phyloP scores from a whole-genome alignment of 768 basidiomycete species.

The Tubosaeta sp. region DNA sequence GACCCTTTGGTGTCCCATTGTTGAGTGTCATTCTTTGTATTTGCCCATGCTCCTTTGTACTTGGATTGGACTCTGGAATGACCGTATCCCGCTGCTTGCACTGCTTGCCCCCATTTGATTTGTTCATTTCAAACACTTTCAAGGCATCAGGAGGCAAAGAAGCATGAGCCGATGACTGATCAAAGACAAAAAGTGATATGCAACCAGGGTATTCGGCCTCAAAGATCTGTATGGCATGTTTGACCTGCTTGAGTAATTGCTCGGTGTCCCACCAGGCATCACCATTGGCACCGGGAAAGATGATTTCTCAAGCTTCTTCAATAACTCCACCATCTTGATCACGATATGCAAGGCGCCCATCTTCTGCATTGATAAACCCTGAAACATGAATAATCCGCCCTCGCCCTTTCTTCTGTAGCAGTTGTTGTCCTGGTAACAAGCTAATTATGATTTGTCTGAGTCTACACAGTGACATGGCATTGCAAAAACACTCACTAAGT shows the following conservation, averaged over 20 bases:
- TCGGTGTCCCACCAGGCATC: no score
- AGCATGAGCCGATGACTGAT: constrained; percentile 25
- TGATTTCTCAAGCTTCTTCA: constrained; percentile 14
- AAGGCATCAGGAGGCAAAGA: constrained; percentile 23
- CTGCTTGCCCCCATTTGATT: constrained; percentile 19
- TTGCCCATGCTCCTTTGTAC: not conserved
- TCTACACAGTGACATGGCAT: no score
- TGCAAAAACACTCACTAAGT: no score
- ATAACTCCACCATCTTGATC: not conserved
- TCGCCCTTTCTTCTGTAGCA: not conserved
- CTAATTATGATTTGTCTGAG: no score
- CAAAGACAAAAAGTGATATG: constrained; percentile 18
- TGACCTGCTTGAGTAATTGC: constrained; percentile 12
- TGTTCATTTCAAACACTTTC: constrained; percentile 27
- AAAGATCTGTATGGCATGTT: constrained; percentile 14
- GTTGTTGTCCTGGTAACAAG: not conserved
- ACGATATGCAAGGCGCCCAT: not conserved
- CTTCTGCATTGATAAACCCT: not conserved
- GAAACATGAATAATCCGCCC: not conserved
- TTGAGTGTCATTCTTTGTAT: constrained; percentile 35
- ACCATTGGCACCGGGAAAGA: constrained; percentile 10
- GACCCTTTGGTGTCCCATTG: constrained; percentile 22
- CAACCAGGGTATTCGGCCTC: constrained; percentile 18
- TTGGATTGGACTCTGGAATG: constrained; percentile 18
- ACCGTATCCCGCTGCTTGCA: constrained; percentile 15